phyloP scores from a whole-genome alignment of 495 filamentous ascomycete species.

The Hypoxylon cercidicola region DNA sequence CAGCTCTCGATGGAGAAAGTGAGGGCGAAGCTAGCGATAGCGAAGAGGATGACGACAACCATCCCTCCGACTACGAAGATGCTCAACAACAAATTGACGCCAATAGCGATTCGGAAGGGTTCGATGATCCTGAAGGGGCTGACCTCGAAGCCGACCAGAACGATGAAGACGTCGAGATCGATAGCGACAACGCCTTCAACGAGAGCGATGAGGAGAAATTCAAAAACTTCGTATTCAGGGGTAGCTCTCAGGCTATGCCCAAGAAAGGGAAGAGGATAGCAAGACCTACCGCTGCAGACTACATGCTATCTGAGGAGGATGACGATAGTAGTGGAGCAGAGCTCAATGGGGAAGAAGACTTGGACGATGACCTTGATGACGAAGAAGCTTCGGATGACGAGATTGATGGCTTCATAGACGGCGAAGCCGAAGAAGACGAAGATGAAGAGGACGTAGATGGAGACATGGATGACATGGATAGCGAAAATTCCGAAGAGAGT shows the following conservation, averaged over 20 bases:
- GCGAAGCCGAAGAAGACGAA: constrained; percentile 52
- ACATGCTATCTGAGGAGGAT: constrained; percentile 60
- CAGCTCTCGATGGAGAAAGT: constrained; percentile 65
- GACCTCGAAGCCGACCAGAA: constrained; percentile 59
- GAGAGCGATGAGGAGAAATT: constrained; percentile 70
- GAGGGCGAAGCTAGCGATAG: constrained; percentile 55
- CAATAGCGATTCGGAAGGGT: constrained; percentile 52
- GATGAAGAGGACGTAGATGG: constrained; percentile 69
- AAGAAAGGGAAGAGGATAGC: constrained; percentile 43
- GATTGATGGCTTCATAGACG: constrained; percentile 49
- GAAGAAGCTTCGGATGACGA: constrained; percentile 52
- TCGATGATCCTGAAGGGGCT: constrained; percentile 57
- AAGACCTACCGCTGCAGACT: constrained; percentile 61
- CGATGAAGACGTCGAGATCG: constrained; percentile 64
- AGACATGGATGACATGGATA: constrained; percentile 90
- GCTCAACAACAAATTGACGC: constrained; percentile 41
- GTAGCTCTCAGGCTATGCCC: constrained; percentile 58
- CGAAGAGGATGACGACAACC: constrained; percentile 40
- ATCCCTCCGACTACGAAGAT: constrained; percentile 36
- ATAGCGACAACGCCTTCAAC: constrained; percentile 70
- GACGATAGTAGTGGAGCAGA: constrained; percentile 47
- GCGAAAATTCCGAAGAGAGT: constrained; percentile 29
- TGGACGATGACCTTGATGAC: constrained; percentile 52
- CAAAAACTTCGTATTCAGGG: constrained; percentile 62
- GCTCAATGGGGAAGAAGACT: constrained; percentile 52